Evolutionary conservation across 139 green algal genomes (phyloP), one percentile per base, ranked within the genome.

Genomic region (Spirogloea muscicola): DNA sequence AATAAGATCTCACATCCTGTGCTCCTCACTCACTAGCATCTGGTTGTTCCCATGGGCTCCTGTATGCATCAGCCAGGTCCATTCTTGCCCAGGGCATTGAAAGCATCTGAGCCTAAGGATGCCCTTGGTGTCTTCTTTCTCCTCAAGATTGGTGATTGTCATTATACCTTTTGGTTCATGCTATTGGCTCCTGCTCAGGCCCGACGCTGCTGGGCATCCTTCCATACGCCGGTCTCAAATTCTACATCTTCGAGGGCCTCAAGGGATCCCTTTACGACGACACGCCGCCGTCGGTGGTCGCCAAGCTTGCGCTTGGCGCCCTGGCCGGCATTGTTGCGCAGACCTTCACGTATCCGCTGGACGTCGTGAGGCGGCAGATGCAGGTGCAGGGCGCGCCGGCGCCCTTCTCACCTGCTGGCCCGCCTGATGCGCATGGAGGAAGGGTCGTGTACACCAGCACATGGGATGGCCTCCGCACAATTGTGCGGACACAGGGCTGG

Each of bases 211-310:
- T 87, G 31, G 92, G 92, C 36, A 97, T 97, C 73, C 64, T 97
- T 55, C 92, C 92, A 0, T 97, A 97, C 73, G 90, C 93, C 0
- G 93, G 93, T 2, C 74, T 96, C 31, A 96, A 96, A 68, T 97
- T 97, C 67, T 97, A 87, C 43, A 74, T 91, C 1, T 97, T 96
- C 79, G 90, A 96, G 74, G 76, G 78, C 36, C 41, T 96, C 58
- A 97, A 97, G 61, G 48, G 6, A 5, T 0, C 42, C 40, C 1
- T 21, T n/a, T 3, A 61, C 1, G 41, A 34, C 34, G 37, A 68
- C 21, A 61, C 85, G 16, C 82, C 80, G 57, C 77, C 93, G 49
- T 88, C 90, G 0, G 73, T 95, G 13, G 52, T 63, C 0, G 41
- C 88, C 5, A 95, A 92, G 83, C 86, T 97, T 25, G 36, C 74